Evolutionary conservation across 345 rosid genomes (phyloP), one percentile per base, ranked within the genome.

Genomic region (Hibiscus syriacus): DNA sequence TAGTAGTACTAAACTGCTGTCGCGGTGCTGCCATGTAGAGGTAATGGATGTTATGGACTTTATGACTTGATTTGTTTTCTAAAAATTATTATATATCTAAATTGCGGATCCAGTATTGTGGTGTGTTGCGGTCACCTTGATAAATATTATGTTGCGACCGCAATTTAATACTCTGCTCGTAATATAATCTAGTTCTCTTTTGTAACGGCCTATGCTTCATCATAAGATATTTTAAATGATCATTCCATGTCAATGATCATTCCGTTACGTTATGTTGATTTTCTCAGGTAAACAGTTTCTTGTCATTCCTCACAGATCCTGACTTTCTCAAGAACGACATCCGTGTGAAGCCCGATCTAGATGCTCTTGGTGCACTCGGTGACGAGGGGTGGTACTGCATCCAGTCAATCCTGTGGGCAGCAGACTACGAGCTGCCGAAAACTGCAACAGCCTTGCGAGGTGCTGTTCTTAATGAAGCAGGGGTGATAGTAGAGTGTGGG

Each of bases 351-450:
- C 55, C 26, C 5, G 14, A 50, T 19, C 55, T 50, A 4, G 26
- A 49, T 10, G 55, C 55, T 6, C 55, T 49, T 1, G 55, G 55
- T 50, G 55, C 55, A 8, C 26, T 50, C 5, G 55, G 55, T 20
- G 26, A 5, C 14, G 55, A n/a, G 3, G 55, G 55, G 4, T 50
- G 55, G 55, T 92, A 92, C 67, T 61, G 83, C 38, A 73, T 86
- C 70, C 76, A 86, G 72, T 76, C 86, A n/a, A 73, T 75, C 73
- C 81, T 92, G 55, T 82, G 83, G 71, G 87, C 70, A 4, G 79
- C 80, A 55, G 80, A 84, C 73, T 89, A 83, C 66, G 78, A 89
- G 57, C 82, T 89, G 34, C 98, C 98, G 0, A 81, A 82, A 69
- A 82, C 80, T 0, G 86, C 82, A 2, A 61, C 71, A 1, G 90